Evolutionary conservation across 1,284 basidiomycete genomes (phyloP), one percentile per base, ranked within the genome.

Genomic region (Trametes versicolor): DNA sequence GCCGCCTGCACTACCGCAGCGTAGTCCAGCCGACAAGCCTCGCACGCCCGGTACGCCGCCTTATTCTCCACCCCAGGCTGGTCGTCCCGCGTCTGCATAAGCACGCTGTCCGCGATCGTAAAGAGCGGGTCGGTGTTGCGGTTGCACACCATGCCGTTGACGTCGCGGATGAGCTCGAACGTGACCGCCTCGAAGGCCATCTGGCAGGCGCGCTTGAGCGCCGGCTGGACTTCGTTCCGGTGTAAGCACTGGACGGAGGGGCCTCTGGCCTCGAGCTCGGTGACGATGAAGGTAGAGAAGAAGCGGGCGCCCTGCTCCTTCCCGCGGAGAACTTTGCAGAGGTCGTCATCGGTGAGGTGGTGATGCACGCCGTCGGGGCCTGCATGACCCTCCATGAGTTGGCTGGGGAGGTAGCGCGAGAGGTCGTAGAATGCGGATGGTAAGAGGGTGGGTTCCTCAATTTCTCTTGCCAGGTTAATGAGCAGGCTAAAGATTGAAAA

Each of bases 251-350:
- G 75, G 12, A 75, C 53, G 8, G 86, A 84, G 7, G 87, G 79
- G 29, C 80, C 72, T 58, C 90, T 80, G 51, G 87, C 86, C 76
- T 92, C 90, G 37, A 92, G 81, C 62, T 90, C 84, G 71, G 86
- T 86, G 60, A 89, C 87, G 69, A 92, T 84, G 73, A 92, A 92
- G 19, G 87, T 89, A 8, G 90, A 91, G 59, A 92, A 84, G 76
- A 86, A 92, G 51, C 90, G 86, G 13, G 88, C 87, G 3, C 85
- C 83, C 60, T 87, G 83, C 76, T 92, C 91, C 62, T 89, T 87
- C 9, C 91, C 90, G 58, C 83, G 85, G 21, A 91, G 81, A 45
- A 89, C 81, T 48, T 75, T 80, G 66, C 87, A 79, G 10, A 92
- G 81, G 71, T 91, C 89, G 43, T 75, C 74, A 57, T 81, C 79